phyloP scores from a whole-genome alignment of 2,329 filamentous ascomycete species.

The Trichoderma atroviride region DNA sequence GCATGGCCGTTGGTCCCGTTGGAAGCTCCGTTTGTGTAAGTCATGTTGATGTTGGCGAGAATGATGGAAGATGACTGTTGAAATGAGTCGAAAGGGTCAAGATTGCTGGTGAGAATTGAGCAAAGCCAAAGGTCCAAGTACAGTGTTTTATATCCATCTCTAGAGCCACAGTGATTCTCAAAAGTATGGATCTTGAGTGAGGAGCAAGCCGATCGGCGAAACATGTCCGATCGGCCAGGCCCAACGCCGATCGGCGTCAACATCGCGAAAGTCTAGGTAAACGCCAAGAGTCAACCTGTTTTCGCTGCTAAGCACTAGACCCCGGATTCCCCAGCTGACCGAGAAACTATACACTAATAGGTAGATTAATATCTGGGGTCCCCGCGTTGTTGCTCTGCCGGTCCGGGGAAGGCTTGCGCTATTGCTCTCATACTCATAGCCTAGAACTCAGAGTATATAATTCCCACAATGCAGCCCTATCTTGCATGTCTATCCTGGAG shows the following conservation, averaged over 20 bases:
- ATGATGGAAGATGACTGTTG: neutral
- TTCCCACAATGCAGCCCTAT: neutral
- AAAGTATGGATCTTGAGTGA: neutral
- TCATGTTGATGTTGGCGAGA: neutral
- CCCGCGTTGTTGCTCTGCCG: constrained; percentile 10
- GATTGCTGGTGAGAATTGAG: neutral
- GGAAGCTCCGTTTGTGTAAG: constrained; percentile 13
- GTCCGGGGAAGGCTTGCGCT: neutral
- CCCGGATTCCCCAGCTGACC: neutral
- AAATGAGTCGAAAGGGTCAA: neutral
- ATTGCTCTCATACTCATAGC: neutral
- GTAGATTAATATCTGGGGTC: constrained; percentile 7
- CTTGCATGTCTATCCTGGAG: neutral
- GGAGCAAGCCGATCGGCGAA: constrained; percentile 12
- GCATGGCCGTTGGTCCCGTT: constrained; percentile 15
- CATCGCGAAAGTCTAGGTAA: neutral
- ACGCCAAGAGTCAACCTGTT: neutral
- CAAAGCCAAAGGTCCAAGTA: neutral
- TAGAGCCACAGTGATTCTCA: neutral
- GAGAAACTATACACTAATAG: neutral
- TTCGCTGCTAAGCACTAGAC: neutral
- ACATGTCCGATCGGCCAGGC: constrained; percentile 10
- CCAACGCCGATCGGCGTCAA: constrained; percentile 15
- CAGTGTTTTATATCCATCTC: constrained; percentile 9
- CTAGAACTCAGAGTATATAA: constrained; percentile 12